These are phyloP conservation scores for Cryptosporidium sp. DNA, from an alignment of 169 alveolate species.

Conservation along the genomic window DNA sequence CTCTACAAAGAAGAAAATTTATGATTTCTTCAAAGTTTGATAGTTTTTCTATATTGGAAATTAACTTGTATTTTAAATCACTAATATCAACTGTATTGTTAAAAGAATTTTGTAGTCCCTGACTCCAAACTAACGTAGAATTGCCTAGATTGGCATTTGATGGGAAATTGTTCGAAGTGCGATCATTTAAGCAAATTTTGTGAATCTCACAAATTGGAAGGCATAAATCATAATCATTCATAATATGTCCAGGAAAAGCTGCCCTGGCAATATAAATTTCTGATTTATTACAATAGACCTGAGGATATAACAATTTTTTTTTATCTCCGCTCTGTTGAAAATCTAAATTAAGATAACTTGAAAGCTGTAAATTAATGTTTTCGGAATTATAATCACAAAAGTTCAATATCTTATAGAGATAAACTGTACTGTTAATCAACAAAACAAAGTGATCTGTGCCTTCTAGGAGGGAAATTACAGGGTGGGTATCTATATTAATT, in stretches of 20 bases:
- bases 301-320: neutral
- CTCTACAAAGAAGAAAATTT: neutral
- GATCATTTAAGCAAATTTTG: neutral
- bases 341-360: neutral
- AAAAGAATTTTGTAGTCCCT: constrained; percentile 10
- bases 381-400: neutral
- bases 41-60: neutral
- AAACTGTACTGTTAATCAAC: constrained; percentile 7
- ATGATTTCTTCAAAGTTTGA: neutral
- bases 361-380: neutral
- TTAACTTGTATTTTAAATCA: neutral
- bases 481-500: neutral
- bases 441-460: neutral
- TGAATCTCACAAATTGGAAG: constrained; percentile 59
- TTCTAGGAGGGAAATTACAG: constrained; percentile 9
- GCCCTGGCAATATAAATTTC: constrained; percentile 51
- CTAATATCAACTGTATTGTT: neutral
- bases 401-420: constrained; percentile 26
- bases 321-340: neutral
- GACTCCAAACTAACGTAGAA: constrained; percentile 38
- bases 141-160: neutral
- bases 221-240: neutral
- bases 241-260: neutral
- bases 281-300: constrained; percentile 6
- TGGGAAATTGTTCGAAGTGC: neutral